A percentile compares a stretch with the other conserved stretches of the same genome.
phyloP scores from a whole-genome alignment of 257 asterid genomes.

The Knoxia roxburghii region DNA sequence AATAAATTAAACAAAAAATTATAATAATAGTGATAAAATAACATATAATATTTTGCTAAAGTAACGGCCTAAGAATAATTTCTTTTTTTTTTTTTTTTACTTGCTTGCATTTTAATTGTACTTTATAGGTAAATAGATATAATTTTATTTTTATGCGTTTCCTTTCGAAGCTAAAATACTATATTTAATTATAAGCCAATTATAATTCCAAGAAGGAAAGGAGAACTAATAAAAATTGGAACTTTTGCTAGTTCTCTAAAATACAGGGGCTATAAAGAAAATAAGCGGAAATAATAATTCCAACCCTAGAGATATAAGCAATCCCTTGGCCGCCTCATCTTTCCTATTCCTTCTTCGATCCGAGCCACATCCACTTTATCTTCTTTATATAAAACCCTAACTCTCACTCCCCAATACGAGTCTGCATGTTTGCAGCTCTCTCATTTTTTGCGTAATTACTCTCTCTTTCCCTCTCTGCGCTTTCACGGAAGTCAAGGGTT shows the following conservation, averaged over 20 bases:
- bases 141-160: no score
- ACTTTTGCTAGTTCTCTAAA: neutral
- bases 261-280: neutral
- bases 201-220: neutral
- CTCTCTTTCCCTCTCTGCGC: neutral
- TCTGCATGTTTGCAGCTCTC: neutral
- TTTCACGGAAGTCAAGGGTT: neutral
- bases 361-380: neutral
- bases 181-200: neutral
- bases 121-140: no score
- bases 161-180: no score
- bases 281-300: neutral
- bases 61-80: no score
- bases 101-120: no score
- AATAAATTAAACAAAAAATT: no score
- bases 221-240: neutral
- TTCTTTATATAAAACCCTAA: constrained; percentile 15
- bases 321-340: constrained; percentile 23
- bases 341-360: no score
- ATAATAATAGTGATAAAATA: no score
- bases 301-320: constrained; percentile 20
- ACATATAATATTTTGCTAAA: no score
- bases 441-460: neutral
- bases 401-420: neutral
- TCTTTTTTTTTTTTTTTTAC: no score